Evolutionary conservation across 75 land plant genomes (phyloP), one percentile per base, ranked within the genome.

Genomic region (Selaginella moellendorffii): DNA sequence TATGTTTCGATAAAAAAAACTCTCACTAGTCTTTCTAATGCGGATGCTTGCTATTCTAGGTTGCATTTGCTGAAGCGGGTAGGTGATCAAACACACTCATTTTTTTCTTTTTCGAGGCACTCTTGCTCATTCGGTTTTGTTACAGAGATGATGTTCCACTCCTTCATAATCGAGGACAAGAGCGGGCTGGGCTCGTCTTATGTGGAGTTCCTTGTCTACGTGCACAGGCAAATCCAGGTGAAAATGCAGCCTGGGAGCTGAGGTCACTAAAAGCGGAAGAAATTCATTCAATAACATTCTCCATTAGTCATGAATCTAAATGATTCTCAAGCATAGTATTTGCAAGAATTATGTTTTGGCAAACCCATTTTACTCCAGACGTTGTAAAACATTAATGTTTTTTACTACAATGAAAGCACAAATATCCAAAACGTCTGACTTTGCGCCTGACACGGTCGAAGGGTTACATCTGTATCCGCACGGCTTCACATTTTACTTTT

Each of bases 111-210:
- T 36, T 36, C 14, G 14, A 36, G 14, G 46, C 46, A 14, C 46
- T 5, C 46, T 5, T 14, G 46, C 46, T 36, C 14, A 36, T 64
- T 42, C 29, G 9, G 23, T 21, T 65, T 27, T 53, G 21, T 31
- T 75, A 65, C 81, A 92, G 97, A 87, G 54, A 67, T 74, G 69
- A 28, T 75, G 19, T 92, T 92, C 72, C 75, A 78, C 52, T 88
- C 96, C 30, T 75, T 79, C 54, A 65, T 92, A 78, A 82, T 92
- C 31, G 97, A 92, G 66, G 97, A 92, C 69, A 88, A 85, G 67
- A 62, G 59, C 24, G 59, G 83, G 18, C 61, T 68, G 61, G 84
- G 90, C 22, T 65, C 74, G 0, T 92, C 97, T 0, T 92, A 92
- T 69, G 87, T 88, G 31, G 97, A 92, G 74, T 92, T 81, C 60